These are phyloP conservation scores for Parathielavia appendiculata DNA, from an alignment of 495 filamentous ascomycete species.

Conservation along the genomic window DNA sequence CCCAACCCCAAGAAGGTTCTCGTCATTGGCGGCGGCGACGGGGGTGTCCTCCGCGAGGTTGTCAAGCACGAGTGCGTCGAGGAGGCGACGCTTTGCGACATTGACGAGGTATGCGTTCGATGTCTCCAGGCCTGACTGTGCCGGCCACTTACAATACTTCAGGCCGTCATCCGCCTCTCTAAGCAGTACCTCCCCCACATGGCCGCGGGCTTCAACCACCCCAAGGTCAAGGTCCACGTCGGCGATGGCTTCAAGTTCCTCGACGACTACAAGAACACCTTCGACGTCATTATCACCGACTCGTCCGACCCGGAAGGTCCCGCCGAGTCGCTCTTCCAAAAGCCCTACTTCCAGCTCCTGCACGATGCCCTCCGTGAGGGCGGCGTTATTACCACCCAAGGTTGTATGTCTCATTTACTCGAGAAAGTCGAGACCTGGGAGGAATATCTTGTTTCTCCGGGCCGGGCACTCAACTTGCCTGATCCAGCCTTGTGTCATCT, in stretches of 20 bases:
- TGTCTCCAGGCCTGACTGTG: background rate
- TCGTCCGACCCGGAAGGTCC: slow-evolving; percentile 96
- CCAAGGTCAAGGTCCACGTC: slow-evolving; percentile 82
- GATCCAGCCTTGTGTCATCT: slow-evolving; percentile 14
- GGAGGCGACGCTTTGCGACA: slow-evolving; percentile 94
- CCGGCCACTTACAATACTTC: slow-evolving; percentile 16
- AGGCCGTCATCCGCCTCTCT: slow-evolving; percentile 96
- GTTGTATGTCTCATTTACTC: slow-evolving; percentile 85
- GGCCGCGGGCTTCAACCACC: slow-evolving; percentile 87
- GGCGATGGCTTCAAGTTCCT: slow-evolving; percentile 99
- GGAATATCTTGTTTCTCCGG: slow-evolving; percentile 20
- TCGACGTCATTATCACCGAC: slow-evolving; percentile 99
- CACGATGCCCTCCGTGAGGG: slow-evolving; percentile 83
- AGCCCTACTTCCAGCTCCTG: slow-evolving; percentile 95
- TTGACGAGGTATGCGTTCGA: slow-evolving; percentile 70
- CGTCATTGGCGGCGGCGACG: slow-evolving; percentile 95
- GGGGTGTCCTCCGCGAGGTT: slow-evolving; percentile 93
- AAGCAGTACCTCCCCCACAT: slow-evolving; percentile 97
- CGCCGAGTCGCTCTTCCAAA: slow-evolving; percentile 93
- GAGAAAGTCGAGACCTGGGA: slow-evolving; percentile 32
- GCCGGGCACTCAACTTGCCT: slow-evolving; percentile 29
- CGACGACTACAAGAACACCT: slow-evolving; percentile 84
- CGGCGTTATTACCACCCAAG: slow-evolving; percentile 99
- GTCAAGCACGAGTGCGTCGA: slow-evolving; percentile 95
- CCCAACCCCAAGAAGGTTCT: slow-evolving; percentile 96